Percentiles rank a stretch among this genome's conserved stretches.
phyloP scores from a whole-genome alignment of 345 rosid genomes.

The Salix viminalis region DNA sequence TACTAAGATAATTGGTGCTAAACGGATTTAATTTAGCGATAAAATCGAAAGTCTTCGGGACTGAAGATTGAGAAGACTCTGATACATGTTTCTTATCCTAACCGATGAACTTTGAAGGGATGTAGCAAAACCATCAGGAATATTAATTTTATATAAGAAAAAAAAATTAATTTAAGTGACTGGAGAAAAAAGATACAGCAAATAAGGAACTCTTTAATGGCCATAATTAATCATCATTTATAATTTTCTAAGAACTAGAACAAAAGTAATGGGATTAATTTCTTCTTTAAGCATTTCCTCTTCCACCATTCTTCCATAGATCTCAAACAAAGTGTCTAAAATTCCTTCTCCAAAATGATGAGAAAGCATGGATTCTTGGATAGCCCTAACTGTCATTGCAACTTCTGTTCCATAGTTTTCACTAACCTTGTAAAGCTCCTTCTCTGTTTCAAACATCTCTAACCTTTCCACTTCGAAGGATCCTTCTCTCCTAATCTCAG shows the following conservation, averaged over 20 bases:
- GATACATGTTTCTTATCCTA: too few species aligned
- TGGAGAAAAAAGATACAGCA: too few species aligned
- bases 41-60: too few species aligned
- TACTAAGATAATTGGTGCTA: too few species aligned
- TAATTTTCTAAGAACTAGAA: conserved; percentile 54
- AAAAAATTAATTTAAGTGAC: too few species aligned
- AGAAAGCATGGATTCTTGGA: conserved; percentile 72
- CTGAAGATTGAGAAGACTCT: too few species aligned
- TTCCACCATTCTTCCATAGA: conserved; percentile 50
- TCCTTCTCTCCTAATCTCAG: conserved; percentile 52
- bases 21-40: too few species aligned
- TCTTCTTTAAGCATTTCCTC: conserved; percentile 56
- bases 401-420: conserved; percentile 54
- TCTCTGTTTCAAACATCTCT: conserved; percentile 49
- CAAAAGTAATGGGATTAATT: conserved; percentile 57
- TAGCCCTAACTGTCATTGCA: conserved; percentile 74
- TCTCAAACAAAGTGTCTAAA: conserved; percentile 57
- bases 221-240: conserved; percentile 11
- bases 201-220: too few species aligned
- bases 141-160: too few species aligned
- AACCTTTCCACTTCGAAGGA: conserved; percentile 47
- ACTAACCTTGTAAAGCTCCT: conserved; percentile 14
- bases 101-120: too few species aligned
- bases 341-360: conserved; percentile 66
- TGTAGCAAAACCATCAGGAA: too few species aligned